Evolutionary conservation across 192 early-diverging fungal genomes (phyloP).

Genomic region (Coemansia nantahalensis): DNA sequence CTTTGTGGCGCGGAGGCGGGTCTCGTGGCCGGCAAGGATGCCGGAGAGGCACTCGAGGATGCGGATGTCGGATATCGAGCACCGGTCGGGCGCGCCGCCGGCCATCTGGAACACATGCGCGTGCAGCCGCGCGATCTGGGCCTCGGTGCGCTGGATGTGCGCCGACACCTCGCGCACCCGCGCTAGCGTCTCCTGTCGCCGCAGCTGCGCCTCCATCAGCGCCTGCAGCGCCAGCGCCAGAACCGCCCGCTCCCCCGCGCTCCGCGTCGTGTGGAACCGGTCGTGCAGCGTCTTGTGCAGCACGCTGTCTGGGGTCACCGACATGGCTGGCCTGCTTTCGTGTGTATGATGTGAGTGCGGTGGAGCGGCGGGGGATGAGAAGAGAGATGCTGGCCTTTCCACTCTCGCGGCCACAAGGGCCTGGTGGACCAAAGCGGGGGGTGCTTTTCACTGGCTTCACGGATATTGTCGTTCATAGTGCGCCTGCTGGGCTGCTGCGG

Average conservation of each 20-base stretch:
- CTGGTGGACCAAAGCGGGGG: too few species aligned
- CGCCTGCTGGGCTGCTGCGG: too few species aligned
- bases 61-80: slow-evolving; percentile 1
- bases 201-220: slow-evolving; percentile 5
- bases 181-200: slow-evolving; percentile 17
- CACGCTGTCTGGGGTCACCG: slow-evolving; percentile 18
- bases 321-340: slow-evolving; percentile 8
- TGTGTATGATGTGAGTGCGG: too few species aligned
- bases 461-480: too few species aligned
- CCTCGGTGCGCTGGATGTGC: slow-evolving; percentile 23
- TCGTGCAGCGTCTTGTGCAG: slow-evolving; percentile 28
- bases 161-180: slow-evolving; percentile 8
- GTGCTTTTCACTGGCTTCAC: too few species aligned
- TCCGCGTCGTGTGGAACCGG: slow-evolving; percentile 17
- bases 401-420: too few species aligned
- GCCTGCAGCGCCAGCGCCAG: slow-evolving; percentile 20
- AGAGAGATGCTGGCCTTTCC: too few species aligned
- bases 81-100: background rate
- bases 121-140: slow-evolving; percentile 10
- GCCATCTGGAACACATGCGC: slow-evolving; percentile 2
- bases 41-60: slow-evolving; percentile 11
- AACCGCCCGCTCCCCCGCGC: slow-evolving; percentile 15
- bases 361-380: too few species aligned
- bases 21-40: slow-evolving; percentile 15
- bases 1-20: slow-evolving; percentile 14